A percentile compares a stretch with the other conserved stretches of the same genome.
phyloP scores from a whole-genome alignment of 345 rosid genomes.

The Xanthoceras sorbifolium region DNA sequence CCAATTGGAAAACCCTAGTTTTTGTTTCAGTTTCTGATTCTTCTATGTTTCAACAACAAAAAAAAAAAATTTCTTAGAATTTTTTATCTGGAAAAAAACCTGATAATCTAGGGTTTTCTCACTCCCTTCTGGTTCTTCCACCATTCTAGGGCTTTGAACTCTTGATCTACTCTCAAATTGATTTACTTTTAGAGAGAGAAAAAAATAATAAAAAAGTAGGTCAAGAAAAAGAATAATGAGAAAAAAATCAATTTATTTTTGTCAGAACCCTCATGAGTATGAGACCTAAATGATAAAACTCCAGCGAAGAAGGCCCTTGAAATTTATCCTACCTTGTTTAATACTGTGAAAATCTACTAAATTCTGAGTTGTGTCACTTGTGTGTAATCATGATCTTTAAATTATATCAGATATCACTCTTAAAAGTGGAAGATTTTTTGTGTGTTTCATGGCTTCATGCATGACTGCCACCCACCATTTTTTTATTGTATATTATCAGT shows the following conservation, averaged over 20 bases:
- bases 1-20: conserved; percentile 18
- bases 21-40: neutral
- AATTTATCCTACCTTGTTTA: neutral
- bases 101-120: conserved; percentile 19
- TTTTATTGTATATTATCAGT: neutral
- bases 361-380: neutral
- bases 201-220: neutral
- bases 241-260: neutral
- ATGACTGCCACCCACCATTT: conserved; percentile 27
- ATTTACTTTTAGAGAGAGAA: neutral
- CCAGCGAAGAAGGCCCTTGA: neutral
- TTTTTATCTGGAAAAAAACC: neutral
- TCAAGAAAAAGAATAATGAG: neutral
- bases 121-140: neutral
- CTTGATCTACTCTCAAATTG: neutral
- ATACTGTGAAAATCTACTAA: neutral
- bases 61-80: no score
- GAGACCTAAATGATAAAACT: conserved; percentile 22
- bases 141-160: neutral
- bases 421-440: conserved; percentile 6
- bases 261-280: conserved; percentile 2
- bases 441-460: conserved; percentile 36
- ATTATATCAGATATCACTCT: neutral
- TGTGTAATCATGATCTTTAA: neutral
- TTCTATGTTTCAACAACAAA: neutral